phyloP scores from a whole-genome alignment of 352 stramenopile genomes.

The Discostella stelligera region DNA sequence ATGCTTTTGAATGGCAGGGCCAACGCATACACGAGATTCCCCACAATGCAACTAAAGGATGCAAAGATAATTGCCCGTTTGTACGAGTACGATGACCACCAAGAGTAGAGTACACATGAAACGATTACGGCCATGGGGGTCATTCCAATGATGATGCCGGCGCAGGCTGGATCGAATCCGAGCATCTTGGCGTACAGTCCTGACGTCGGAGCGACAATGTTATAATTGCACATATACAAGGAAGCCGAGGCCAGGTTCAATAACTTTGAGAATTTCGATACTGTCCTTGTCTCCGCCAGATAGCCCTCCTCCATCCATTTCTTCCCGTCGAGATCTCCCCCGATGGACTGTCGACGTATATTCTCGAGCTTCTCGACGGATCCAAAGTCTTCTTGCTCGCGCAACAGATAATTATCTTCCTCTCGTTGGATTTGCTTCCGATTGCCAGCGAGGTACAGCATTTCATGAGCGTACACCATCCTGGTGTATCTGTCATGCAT shows the following conservation, averaged over 20 bases:
- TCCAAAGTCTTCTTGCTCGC: constrained; percentile 5
- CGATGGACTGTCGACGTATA: constrained; percentile 26
- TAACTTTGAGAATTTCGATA: constrained; percentile 54
- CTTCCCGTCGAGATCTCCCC: constrained; percentile 3
- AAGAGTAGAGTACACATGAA: constrained; percentile 92
- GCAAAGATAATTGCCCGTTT: constrained; percentile 74
- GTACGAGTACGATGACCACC: constrained; percentile 82
- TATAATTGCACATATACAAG: constrained; percentile 98
- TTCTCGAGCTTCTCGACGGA: constrained; percentile 21
- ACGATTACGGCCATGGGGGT: constrained; percentile 92
- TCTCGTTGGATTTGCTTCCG: constrained; percentile 22
- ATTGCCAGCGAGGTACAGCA: constrained; percentile 36
- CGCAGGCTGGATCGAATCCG: constrained; percentile 87
- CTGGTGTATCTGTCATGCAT: constrained; percentile 31
- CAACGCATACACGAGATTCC: constrained; percentile 77
- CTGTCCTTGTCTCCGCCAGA: constrained; percentile 1
- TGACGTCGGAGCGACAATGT: constrained; percentile 92
- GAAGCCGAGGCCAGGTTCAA: constrained; percentile 94
- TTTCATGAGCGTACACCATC: constrained; percentile 58
- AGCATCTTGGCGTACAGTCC: constrained; percentile 88
- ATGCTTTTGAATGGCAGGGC: constrained; percentile 67
- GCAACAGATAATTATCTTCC: constrained; percentile 37
- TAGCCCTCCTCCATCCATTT: constrained; percentile 20
- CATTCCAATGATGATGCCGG: constrained; percentile 94
- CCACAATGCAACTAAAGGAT: constrained; percentile 56